Evolutionary conservation across 495 filamentous ascomycete species (phyloP), one percentile per base, ranked within the genome.

Genomic region (Talaromyces adpressus): DNA sequence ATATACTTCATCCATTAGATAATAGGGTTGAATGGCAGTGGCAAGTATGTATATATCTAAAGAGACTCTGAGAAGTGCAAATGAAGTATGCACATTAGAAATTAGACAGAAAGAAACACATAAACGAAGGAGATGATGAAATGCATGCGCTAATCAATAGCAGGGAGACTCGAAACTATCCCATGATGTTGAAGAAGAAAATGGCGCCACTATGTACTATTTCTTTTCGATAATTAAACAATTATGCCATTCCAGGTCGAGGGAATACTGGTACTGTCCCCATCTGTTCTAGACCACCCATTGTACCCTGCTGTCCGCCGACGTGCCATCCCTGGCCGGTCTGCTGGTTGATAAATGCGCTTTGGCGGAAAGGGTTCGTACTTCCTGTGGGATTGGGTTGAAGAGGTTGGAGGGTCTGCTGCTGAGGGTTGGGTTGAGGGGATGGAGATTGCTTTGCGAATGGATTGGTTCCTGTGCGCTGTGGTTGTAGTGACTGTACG

Each of bases 291-390:
- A 93, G 75, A 1, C 93, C 94, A 49, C 93, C 92, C 68, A 97
- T 89, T 11, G 93, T 94, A 4, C 90, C 86, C 73, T 90, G 85
- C 45, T 76, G 75, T 8, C 71, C 72, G 61, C 85, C 85, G 45
- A 82, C 82, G 67, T 96, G 93, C 91, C 94, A 97, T 14, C 90
- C 89, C 71, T 88, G 81, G 0, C 93, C 92, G 2, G 91, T 96
- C 39, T 87, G 83, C 68, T 93, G 90, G 67, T 95, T 92, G 36
- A 94, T 87, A 67, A 96, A 95, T 0, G 63, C 23, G 36, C 58
- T 62, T 41, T 63, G 54, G 34, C 57, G 60, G 63, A 67, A 60
- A 27, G 62, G 57, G 53, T 66, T 63, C 0, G 64, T 62, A 57
- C 59, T 65, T 57, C 63, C 93, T 2, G 94, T 96, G 4, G 87